A percentile compares a stretch with the other conserved stretches of the same genome.
phyloP scores from a whole-genome alignment of 352 stramenopile species.

The Aphanomyces stellatus region DNA sequence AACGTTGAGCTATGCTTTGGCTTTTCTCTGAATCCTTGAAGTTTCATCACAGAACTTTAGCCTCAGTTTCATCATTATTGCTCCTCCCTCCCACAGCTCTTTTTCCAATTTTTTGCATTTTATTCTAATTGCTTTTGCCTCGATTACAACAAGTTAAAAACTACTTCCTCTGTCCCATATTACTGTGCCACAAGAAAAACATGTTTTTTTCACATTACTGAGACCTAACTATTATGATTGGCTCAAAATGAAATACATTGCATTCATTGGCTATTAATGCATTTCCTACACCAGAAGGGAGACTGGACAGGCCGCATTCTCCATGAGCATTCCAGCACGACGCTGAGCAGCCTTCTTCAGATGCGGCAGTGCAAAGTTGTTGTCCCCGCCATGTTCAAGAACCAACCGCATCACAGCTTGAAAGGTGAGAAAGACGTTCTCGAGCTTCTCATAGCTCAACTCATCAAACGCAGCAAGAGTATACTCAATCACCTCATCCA shows the following conservation, averaged over 20 bases:
- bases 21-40: no score
- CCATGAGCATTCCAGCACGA: neutral
- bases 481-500: no score
- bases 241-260: neutral
- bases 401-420: conserved; percentile 11
- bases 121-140: no score
- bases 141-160: no score
- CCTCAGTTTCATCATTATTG: no score
- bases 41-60: no score
- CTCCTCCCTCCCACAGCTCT: no score
- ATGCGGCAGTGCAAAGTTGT: conserved; percentile 13
- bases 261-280: neutral
- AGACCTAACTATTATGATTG: neutral
- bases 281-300: neutral
- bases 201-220: neutral
- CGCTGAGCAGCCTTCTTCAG: neutral
- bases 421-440: conserved; percentile 17
- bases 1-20: no score
- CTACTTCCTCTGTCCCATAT: neutral
- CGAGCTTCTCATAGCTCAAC: no score
- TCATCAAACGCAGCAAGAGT: no score
- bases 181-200: neutral
- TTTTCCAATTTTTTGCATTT: no score
- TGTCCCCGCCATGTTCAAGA: neutral
- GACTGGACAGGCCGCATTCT: neutral